Conservation (phyloP, 352 stramenopile genomes). For the Phytophthora syringae region DNA sequence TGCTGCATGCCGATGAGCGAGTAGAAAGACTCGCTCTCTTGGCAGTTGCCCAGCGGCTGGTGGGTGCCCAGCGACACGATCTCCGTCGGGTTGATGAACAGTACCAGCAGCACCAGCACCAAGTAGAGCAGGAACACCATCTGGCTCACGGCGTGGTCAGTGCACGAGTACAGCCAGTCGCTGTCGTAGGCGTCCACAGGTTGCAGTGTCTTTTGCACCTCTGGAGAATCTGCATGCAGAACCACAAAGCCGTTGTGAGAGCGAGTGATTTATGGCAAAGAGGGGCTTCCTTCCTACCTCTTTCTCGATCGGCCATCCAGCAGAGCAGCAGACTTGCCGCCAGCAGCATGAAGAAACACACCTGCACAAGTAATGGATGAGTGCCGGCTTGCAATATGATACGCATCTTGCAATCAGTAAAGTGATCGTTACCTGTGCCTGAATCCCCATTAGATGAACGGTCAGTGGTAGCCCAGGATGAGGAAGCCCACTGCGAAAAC, state of each 20-base stretch:
- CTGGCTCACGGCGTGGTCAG: constrained; percentile 85
- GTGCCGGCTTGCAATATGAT: neutral
- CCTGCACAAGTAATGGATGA: constrained; percentile 33
- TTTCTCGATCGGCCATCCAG: constrained; percentile 78
- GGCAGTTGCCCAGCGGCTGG: constrained; percentile 76
- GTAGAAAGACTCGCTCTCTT: constrained; percentile 61
- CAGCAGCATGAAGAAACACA: constrained; percentile 58
- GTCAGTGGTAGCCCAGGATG: constrained; percentile 73
- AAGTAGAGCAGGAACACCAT: constrained; percentile 79
- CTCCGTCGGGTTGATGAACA: constrained; percentile 66
- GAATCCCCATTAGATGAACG: constrained; percentile 58
- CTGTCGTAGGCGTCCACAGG: constrained; percentile 80
- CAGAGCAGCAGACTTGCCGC: constrained; percentile 56
- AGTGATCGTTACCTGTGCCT: constrained; percentile 43
- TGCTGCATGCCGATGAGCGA: constrained; percentile 66
- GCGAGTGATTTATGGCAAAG: neutral
- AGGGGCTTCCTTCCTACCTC: constrained; percentile 31
- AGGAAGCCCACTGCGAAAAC: constrained; percentile 63
- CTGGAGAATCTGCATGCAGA: constrained; percentile 48
- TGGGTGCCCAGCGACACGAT: constrained; percentile 83
- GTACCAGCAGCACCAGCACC: constrained; percentile 61
- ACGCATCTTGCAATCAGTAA: neutral
- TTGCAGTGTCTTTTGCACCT: constrained; percentile 60
- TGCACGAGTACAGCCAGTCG: constrained; percentile 78
- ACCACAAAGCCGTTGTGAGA: constrained; percentile 1